Conservation (phyloP, 495 filamentous ascomycete genomes). For the Durotheca rogersii region DNA sequence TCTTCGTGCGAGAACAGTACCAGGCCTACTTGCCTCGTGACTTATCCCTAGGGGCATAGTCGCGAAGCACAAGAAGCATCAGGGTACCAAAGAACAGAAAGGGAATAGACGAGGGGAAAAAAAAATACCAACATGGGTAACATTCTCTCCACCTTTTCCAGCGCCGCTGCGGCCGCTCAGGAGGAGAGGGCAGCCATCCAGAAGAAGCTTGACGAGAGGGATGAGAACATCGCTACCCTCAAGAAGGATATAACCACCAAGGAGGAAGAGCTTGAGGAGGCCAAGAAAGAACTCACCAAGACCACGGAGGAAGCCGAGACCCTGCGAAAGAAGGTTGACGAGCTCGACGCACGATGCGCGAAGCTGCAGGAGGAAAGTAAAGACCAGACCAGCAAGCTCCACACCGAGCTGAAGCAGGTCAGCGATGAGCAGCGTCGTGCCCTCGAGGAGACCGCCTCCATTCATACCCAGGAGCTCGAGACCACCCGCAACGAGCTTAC, state of each 20-base stretch:
- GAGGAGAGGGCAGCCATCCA: slow-evolving; percentile 44
- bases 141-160: slow-evolving; percentile 25
- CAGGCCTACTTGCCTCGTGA: not conserved
- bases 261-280: slow-evolving; percentile 49
- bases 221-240: slow-evolving; percentile 43
- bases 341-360: slow-evolving; percentile 15
- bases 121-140: slow-evolving; percentile 23
- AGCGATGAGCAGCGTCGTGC: slow-evolving; percentile 8
- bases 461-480: slow-evolving; percentile 18
- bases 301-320: slow-evolving; percentile 32
- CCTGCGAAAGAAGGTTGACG: slow-evolving; percentile 28
- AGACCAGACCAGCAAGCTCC: slow-evolving; percentile 20
- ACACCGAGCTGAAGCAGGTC: slow-evolving; percentile 15
- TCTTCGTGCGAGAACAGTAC: not conserved
- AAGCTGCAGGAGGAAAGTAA: slow-evolving; percentile 15
- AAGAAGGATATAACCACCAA: slow-evolving; percentile 46
- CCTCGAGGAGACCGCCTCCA: slow-evolving; percentile 21
- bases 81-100: not conserved
- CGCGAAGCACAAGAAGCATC: not conserved
- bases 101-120: not conserved
- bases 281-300: slow-evolving; percentile 37
- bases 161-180: slow-evolving; percentile 22
- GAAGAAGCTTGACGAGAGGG: slow-evolving; percentile 38
- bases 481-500: slow-evolving; percentile 13
- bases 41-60: not conserved